Base-by-base conservation (phyloP, 2,329 filamentous ascomycete genomes). In the Zelopaecilomyces penicillatus region DNA sequence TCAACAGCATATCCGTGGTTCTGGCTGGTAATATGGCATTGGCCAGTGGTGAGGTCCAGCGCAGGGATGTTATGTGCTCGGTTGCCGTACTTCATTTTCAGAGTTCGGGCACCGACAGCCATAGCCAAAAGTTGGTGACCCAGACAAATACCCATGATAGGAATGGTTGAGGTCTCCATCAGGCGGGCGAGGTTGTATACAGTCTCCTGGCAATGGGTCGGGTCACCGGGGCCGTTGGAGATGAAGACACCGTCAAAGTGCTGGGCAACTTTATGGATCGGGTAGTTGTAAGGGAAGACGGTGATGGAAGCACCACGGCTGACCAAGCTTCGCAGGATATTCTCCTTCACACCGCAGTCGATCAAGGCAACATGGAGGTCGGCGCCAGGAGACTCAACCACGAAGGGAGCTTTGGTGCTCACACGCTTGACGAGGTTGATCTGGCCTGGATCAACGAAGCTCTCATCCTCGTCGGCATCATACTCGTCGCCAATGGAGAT, bases 1-100 rank as follows among this genome's bases (percentile, higher is more conserved):
- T 97, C 91, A 48, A 98, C 87, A 37, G 91, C 93, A 60, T 97
- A 98, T 51, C 93, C 93, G 70, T 97, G 93, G 73, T 97, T 97
- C 75, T 98, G 93, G 65, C 84, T 90, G 47, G 91, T 97, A 67
- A 97, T 97, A 74, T 97, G 91, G 80, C 93, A 97, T 67, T 91
- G 88, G 46, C 93, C 91, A 33, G 91, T 97, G 49, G 87, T 95
- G 65, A 96, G 75, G 64, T 97, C 91, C 47, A 97, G 74, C 49
- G 90, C 89, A 6, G 93, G 93, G 58, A 97, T 97, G 76, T 98
- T 98, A 76, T 97, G 93, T 12, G 90, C 93, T 56, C 93, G 86
- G 78, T 98, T 98, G 61, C 93, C 93, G 67, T 96, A 98, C 80
- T 97, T 97, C 69, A 98, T 81, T 80, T 97, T 97, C 71, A 94